A percentile compares a stretch with the other conserved stretches of the same genome.
phyloP scores from a whole-genome alignment of 2,329 filamentous ascomycete species.

The Neonectria neomacrospora region DNA sequence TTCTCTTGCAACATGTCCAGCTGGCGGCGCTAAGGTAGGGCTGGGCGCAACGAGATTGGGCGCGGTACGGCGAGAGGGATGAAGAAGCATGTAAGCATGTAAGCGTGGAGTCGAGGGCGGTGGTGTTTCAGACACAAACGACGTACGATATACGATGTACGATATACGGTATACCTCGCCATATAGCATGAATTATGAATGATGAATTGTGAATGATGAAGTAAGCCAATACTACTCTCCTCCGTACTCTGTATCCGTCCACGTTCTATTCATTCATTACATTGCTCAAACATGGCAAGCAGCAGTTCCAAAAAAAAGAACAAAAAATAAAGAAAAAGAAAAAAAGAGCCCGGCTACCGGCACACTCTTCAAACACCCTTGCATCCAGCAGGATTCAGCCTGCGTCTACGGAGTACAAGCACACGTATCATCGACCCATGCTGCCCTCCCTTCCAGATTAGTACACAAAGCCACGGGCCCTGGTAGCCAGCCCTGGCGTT shows the following conservation, averaged over 20 bases:
- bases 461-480: too few species aligned
- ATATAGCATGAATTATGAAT: too few species aligned
- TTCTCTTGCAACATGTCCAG: not conserved
- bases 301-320: too few species aligned
- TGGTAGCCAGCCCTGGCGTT: too few species aligned
- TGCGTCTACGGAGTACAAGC: too few species aligned
- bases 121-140: not conserved
- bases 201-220: not conserved
- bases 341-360: not conserved
- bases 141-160: too few species aligned
- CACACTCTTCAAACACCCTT: not conserved
- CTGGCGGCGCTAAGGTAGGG: not conserved
- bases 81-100: not conserved
- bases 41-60: constrained; percentile 4
- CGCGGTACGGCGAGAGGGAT: not conserved
- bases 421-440: not conserved
- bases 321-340: too few species aligned
- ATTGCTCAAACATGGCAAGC: too few species aligned
- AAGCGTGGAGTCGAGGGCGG: not conserved
- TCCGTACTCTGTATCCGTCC: too few species aligned
- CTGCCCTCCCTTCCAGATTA: too few species aligned
- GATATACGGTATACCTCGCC: too few species aligned
- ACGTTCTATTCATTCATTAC: not conserved
- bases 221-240: too few species aligned
- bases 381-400: not conserved